phyloP scores from a whole-genome alignment of 2,329 filamentous ascomycete species.

The Tolypocladium endophyticum region DNA sequence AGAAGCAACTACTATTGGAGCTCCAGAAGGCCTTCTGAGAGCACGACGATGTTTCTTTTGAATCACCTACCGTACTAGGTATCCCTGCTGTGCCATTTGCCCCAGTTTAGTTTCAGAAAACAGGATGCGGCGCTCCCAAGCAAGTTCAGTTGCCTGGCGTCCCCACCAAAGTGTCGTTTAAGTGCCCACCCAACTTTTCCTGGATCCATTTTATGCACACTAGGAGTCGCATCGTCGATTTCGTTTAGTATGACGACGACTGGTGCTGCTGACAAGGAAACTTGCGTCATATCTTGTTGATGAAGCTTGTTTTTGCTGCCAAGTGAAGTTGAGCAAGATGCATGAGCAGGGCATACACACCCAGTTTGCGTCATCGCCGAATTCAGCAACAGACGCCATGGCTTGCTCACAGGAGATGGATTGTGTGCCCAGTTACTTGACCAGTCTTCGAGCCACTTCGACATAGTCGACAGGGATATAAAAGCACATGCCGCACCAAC shows the following conservation, averaged over 20 bases:
- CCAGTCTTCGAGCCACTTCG: background rate
- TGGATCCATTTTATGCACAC: background rate
- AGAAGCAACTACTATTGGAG: no score
- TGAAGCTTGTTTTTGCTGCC: background rate
- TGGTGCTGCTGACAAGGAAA: background rate
- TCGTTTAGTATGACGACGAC: no score
- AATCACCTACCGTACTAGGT: background rate
- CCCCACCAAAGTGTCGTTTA: background rate
- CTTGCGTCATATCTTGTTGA: background rate
- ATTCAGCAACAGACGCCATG: background rate
- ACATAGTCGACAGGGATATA: background rate
- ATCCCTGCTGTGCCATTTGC: background rate
- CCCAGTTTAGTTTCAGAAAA: background rate
- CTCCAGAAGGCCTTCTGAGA: conserved; percentile 10
- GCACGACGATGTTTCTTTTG: background rate
- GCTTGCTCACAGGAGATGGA: background rate
- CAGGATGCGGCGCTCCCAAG: background rate
- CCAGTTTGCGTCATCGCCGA: background rate
- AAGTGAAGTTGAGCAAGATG: background rate
- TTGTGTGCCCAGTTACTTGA: background rate
- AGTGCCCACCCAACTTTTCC: background rate
- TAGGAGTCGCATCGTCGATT: background rate
- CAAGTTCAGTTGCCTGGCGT: background rate
- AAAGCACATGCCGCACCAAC: background rate
- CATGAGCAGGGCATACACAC: background rate